Evolutionary conservation across 192 early-diverging fungal species (phyloP).

Genomic region (Geosiphon pyriformis): DNA sequence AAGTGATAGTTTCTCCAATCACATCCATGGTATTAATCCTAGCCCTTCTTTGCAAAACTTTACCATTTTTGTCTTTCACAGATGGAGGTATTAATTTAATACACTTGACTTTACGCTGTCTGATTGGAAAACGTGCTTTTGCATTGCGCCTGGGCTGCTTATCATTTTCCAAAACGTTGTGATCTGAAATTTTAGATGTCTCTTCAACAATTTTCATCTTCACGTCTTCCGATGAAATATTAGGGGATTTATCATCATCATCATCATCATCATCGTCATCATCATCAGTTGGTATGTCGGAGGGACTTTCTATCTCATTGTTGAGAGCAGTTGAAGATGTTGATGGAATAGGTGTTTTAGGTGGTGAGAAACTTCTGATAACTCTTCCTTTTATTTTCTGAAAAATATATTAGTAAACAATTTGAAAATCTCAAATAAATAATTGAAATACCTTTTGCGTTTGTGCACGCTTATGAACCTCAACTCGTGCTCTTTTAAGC

Average conservation of each 20-base stretch:
- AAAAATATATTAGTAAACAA: too few species aligned
- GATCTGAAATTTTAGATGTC: neutral
- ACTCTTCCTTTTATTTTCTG: too few species aligned
- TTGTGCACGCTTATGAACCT: too few species aligned
- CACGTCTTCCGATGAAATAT: neutral
- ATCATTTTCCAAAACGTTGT: neutral
- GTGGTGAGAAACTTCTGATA: too few species aligned
- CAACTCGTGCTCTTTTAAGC: too few species aligned
- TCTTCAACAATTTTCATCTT: neutral
- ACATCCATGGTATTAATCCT: constrained; percentile 1
- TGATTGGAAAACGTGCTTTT: neutral
- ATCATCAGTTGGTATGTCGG: constrained; percentile 2
- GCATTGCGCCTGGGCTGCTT: neutral
- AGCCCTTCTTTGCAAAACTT: neutral
- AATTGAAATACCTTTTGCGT: too few species aligned
- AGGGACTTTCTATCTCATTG: too few species aligned
- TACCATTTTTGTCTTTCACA: neutral
- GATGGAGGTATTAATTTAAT: neutral
- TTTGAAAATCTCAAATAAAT: too few species aligned
- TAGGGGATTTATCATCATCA: neutral
- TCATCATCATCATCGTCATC: constrained; percentile 7
- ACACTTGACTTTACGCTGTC: neutral
- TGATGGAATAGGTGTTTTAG: too few species aligned
- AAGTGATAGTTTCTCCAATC: neutral
- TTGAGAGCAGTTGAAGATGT: too few species aligned